Conservation (phyloP, 345 rosid species). For the Eucalyptus regnans region DNA sequence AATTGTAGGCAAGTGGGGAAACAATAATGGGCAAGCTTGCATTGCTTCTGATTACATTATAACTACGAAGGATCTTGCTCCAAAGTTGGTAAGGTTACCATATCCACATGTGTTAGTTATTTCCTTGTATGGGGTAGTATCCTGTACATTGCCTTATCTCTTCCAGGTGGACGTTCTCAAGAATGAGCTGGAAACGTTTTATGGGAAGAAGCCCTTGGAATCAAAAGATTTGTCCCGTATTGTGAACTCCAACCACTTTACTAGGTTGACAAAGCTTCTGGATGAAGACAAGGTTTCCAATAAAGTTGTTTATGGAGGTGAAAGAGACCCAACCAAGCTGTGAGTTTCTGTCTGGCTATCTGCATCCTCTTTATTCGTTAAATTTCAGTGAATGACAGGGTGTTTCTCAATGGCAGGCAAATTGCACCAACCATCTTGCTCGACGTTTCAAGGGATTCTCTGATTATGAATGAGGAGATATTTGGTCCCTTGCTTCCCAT, state of each 20-base stretch:
- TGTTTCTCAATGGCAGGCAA: slow-evolving; percentile 23
- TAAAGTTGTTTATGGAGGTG: slow-evolving; percentile 75
- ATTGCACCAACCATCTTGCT: slow-evolving; percentile 86
- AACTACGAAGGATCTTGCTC: slow-evolving; percentile 61
- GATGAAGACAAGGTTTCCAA: slow-evolving; percentile 82
- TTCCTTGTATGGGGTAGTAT: background rate
- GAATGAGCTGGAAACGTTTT: slow-evolving; percentile 53
- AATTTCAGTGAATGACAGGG: background rate
- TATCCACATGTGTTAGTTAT: background rate
- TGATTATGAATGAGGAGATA: slow-evolving; percentile 85
- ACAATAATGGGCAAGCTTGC: slow-evolving; percentile 91
- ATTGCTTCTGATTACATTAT: slow-evolving; percentile 77
- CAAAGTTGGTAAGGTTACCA: slow-evolving; percentile 50
- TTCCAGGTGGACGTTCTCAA: slow-evolving; percentile 54
- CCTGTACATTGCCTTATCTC: background rate
- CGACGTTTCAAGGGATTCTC: slow-evolving; percentile 67
- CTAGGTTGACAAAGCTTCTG: slow-evolving; percentile 58
- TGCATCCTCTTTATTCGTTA: background rate
- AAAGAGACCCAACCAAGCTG: slow-evolving; percentile 57
- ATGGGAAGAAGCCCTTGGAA: slow-evolving; percentile 65
- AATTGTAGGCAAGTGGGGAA: slow-evolving; percentile 86
- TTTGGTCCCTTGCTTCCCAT: slow-evolving; percentile 97
- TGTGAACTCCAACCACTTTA: slow-evolving; percentile 71
- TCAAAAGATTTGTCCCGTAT: slow-evolving; percentile 82
- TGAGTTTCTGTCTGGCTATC: slow-evolving; percentile 17